Evolutionary conservation across 179 eudicot genomes (phyloP).

Genomic region (Corrigiola litoralis): DNA sequence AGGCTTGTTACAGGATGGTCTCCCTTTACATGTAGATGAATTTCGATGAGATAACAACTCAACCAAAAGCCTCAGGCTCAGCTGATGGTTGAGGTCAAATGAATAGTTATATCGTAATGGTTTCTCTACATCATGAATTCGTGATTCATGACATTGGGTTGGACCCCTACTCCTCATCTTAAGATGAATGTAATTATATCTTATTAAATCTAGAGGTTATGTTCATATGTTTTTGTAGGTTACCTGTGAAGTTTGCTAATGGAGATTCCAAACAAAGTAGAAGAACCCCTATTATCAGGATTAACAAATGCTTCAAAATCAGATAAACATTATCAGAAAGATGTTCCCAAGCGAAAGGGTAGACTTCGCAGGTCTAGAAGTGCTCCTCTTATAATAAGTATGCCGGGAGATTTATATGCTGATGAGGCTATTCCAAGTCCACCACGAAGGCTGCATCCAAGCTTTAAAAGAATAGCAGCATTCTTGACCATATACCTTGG

Average conservation of each 20-base stretch:
- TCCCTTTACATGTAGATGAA: no score
- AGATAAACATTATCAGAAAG: slow-evolving; percentile 16
- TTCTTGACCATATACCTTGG: slow-evolving; percentile 39
- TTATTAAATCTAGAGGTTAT: no score
- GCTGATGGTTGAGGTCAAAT: no score
- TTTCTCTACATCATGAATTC: no score
- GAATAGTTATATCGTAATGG: no score
- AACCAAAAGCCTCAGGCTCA: no score
- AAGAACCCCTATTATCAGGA: slow-evolving; percentile 34
- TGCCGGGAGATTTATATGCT: slow-evolving; percentile 10
- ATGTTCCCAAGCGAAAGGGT: slow-evolving; percentile 35
- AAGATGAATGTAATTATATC: no score
- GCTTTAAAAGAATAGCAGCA: slow-evolving; percentile 27
- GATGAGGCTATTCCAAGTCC: slow-evolving; percentile 23
- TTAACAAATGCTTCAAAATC: slow-evolving; percentile 27
- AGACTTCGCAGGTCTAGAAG: slow-evolving; percentile 34
- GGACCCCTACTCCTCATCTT: no score
- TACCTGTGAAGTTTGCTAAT: slow-evolving; percentile 14
- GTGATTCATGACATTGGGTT: no score
- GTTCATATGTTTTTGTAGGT: slow-evolving; percentile 12
- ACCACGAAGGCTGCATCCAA: slow-evolving; percentile 28
- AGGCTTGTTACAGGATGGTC: no score
- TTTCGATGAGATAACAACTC: no score
- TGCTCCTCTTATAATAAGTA: slow-evolving; percentile 22
- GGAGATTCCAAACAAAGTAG: slow-evolving; percentile 31